Percentiles rank a stretch among this genome's conserved stretches.
Evolutionary conservation across 2,329 filamentous ascomycete species (phyloP).

Genomic region (Mollisiaceae sp.): DNA sequence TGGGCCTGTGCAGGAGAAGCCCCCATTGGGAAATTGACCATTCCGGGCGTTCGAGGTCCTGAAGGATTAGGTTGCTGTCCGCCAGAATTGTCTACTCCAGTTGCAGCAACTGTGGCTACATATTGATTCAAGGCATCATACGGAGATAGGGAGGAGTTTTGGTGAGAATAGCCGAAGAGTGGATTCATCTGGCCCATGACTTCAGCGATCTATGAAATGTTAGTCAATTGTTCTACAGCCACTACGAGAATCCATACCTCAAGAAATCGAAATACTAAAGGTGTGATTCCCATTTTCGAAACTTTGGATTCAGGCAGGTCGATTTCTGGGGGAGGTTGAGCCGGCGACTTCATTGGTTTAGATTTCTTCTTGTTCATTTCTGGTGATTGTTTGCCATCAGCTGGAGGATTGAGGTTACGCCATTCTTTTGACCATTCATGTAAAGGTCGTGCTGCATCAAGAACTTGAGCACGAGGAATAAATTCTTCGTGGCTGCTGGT

Average conservation of each 20-base stretch:
- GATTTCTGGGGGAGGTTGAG: slow-evolving; percentile 62
- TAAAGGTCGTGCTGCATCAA: slow-evolving; percentile 64
- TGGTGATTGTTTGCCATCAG: slow-evolving; percentile 62
- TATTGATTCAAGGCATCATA: slow-evolving; percentile 66
- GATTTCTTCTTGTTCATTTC: slow-evolving; percentile 73
- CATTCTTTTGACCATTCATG: slow-evolving; percentile 72
- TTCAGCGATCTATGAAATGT: slow-evolving; percentile 60
- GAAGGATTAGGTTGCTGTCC: slow-evolving; percentile 32
- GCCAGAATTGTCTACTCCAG: slow-evolving; percentile 25
- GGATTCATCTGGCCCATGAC: slow-evolving; percentile 71
- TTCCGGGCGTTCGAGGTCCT: slow-evolving; percentile 40
- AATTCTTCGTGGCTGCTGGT: slow-evolving; percentile 82
- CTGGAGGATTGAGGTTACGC: slow-evolving; percentile 60
- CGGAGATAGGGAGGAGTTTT: slow-evolving; percentile 58
- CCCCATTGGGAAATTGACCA: slow-evolving; percentile 56
- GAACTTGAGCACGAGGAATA: slow-evolving; percentile 70
- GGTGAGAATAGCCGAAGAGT: slow-evolving; percentile 62
- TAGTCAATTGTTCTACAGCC: slow-evolving; percentile 30
- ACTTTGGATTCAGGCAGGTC: slow-evolving; percentile 64
- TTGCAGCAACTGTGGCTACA: slow-evolving; percentile 52
- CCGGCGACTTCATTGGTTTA: slow-evolving; percentile 63
- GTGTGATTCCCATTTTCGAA: slow-evolving; percentile 61
- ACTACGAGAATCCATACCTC: slow-evolving; percentile 51
- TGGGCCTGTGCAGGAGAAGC: slow-evolving; percentile 65
- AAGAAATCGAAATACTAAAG: slow-evolving; percentile 66